These are phyloP conservation scores for Torulaspora franciscae DNA, from an alignment of 805 yeast genomes.

Conservation along the genomic window DNA sequence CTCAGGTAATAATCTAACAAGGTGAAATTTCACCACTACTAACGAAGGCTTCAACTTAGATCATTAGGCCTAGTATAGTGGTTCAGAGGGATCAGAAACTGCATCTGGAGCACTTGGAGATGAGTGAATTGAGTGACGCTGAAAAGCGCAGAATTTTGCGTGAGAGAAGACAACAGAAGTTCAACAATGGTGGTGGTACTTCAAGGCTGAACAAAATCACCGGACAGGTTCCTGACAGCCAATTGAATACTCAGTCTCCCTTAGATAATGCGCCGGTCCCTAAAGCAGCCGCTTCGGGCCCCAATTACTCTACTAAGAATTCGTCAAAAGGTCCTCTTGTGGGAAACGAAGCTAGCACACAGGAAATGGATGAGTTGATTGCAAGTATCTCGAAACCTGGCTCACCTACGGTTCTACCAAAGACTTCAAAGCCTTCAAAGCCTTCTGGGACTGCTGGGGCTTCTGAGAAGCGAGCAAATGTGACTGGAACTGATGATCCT, in stretches of 20 bases:
- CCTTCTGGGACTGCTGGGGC: neutral
- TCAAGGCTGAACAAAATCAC: constrained; percentile 49
- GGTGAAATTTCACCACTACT: constrained; percentile 9
- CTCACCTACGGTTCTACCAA: constrained; percentile 5
- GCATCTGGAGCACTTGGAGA: neutral
- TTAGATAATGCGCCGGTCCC: constrained; percentile 20
- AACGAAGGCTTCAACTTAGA: neutral
- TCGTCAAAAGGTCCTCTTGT: constrained; percentile 1
- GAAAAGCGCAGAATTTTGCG: constrained; percentile 55
- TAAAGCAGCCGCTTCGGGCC: neutral
- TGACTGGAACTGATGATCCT: constrained; percentile 10
- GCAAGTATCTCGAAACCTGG: constrained; percentile 15
- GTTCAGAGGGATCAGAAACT: neutral
- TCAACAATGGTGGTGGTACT: constrained; percentile 51
- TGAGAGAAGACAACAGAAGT: constrained; percentile 62
- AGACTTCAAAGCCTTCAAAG: neutral
- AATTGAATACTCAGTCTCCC: constrained; percentile 36
- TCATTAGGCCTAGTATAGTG: neutral
- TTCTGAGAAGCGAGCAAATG: neutral
- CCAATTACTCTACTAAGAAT: neutral
- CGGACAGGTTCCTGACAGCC: constrained; percentile 37
- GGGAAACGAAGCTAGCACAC: constrained; percentile 10
- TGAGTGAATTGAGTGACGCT: constrained; percentile 40
- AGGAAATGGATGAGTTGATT: constrained; percentile 21
- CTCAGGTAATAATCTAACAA: neutral